Evolutionary conservation across 1,139 yeast species (phyloP), one percentile per base, ranked within the genome.

Genomic region (Suhomyces yuchorum): DNA sequence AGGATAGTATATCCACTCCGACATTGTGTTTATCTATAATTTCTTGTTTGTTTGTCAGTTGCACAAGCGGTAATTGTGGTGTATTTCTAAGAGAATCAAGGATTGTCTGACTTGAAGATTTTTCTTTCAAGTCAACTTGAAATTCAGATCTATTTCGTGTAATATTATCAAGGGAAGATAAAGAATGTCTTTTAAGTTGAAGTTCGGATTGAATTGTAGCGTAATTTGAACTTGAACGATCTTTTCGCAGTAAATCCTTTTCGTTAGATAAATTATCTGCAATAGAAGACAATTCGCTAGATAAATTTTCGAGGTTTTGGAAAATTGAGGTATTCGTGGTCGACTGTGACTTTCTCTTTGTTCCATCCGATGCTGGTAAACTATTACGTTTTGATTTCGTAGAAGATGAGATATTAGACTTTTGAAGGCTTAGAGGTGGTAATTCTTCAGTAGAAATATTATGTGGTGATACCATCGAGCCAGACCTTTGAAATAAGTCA

Each of bases 241-340:
- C 22, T 18, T 20, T 26, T 4, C 19, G 8, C 14, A n/a, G 23
- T 11, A n/a, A 8, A 23, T 19, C 26, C 8, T 26, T 35, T 23
- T 36, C 37, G 12, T 26, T 11, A n/a, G 44, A 33, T 8, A 14
- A 11, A 15, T 39, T 42, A 4, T 54, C 54, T 19, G 51, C 47
- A 22, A 47, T 64, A 1, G 62, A 56, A 4, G 70, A 61, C n/a
- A 69, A 51, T 44, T 67, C 70, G 42, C 66, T 62, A 1, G 71
- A 63, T 32, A 70, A 55, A 32, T 64, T 68, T 11, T 71, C 73
- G 40, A 68, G 60, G 34, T 62, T 59, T 32, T 68, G 68, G 40
- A 62, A 48, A 3, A 68, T 55, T 4, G 73, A 68, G 2, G 70
- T 65, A 44, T 59, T 57, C 3, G 65, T 48, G 12, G 72, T 66